Evolutionary conservation across 352 stramenopile genomes (phyloP), one percentile per base, ranked within the genome.

Genomic region (Pythium rhizo-oryzae): DNA sequence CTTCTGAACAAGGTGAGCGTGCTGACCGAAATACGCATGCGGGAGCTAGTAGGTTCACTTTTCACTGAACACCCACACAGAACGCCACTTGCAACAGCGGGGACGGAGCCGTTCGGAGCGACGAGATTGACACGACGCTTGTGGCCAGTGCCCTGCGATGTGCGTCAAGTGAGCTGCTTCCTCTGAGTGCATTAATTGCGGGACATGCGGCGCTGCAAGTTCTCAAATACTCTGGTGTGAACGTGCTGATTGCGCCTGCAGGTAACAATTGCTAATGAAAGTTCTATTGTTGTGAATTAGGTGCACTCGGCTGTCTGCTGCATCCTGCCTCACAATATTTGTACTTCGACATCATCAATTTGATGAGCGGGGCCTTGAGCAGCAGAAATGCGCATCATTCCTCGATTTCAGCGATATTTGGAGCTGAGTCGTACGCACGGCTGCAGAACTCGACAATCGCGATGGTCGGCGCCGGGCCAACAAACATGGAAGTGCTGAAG

Each of bases 181-280:
- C 79, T 16, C 50, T 82, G 11, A 81, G 76, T 46, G 54, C 74
- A 7, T 56, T 79, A 23, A 56, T 84, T 18, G 76, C 74, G 6
- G 76, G 71, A 18, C 67, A 76, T 43, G 67, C 76, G 0, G 63
- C 62, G 0, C 62, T 80, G 5, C 67, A 84, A 58, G 74, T 75
- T 30, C 33, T 84, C 41, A 65, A 57, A 39, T 62, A 53, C 13
- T 70, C 64, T 39, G 62, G 59, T 66, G 23, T 2, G 51, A 54
- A 19, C 28, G 18, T 54, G 41, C 33, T 39, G 33, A 39, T 41
- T 11, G 8, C 35, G 13, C 35, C 35, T 23, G 39, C 23, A 8
- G 21, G 18, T 11, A 7, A 4, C 25, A 44, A 21, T 52, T n/a
- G 23, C 24, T 57, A 8, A 13, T 25, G 19, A 21, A n/a, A 1